A percentile compares a stretch with the other conserved stretches of the same genome.
These are phyloP conservation scores for Solanum acaule DNA, from an alignment of 257 asterid genomes.

Conservation along the genomic window DNA sequence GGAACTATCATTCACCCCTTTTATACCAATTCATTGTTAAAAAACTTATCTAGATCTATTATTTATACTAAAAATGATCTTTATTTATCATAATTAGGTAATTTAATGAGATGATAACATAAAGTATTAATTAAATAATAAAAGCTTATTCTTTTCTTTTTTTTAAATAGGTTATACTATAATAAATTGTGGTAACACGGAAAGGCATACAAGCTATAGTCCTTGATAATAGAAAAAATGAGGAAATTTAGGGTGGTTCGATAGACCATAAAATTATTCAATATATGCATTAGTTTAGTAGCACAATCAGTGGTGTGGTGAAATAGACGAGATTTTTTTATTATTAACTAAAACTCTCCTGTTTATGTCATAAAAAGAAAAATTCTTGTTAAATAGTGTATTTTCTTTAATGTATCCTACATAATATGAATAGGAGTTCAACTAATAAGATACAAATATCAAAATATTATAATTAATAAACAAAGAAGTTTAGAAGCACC, in stretches of 20 bases:
- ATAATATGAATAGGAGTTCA: too few relatives aligned
- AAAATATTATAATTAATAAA: neutral
- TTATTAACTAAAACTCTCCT: fast-evolving
- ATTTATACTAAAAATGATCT: neutral
- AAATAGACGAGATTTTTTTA: neutral
- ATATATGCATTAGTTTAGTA: neutral
- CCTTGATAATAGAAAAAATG: neutral
- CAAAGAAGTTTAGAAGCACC: neutral
- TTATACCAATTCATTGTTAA: neutral
- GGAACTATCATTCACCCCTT: neutral
- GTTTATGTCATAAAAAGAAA: neutral
- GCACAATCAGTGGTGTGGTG: neutral
- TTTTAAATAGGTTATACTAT: neutral
- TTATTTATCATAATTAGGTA: neutral
- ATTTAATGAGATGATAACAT: neutral
- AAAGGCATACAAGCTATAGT: neutral
- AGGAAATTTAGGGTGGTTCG: neutral
- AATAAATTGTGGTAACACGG: neutral
- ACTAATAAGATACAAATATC: too few relatives aligned
- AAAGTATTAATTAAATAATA: neutral
- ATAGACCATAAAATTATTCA: too few relatives aligned
- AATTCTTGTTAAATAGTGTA: neutral
- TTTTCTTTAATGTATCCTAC: neutral
- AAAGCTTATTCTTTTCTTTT: neutral
- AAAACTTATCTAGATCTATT: neutral